These are phyloP conservation scores for Tetrahymena malaccensis DNA, from an alignment of 73 alveolate genomes.

Conservation along the genomic window DNA sequence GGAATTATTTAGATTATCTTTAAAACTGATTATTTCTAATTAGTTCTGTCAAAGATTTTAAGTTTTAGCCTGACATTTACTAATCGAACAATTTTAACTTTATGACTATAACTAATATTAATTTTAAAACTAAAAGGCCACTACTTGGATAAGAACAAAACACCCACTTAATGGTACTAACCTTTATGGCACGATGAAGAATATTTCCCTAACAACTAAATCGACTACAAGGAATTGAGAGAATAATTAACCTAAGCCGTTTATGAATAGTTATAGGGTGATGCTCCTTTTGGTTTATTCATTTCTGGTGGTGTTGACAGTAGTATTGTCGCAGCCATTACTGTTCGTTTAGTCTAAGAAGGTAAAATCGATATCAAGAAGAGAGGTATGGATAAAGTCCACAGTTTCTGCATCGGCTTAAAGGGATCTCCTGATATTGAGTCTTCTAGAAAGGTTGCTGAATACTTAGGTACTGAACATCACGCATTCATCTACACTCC, in stretches of 20 bases:
- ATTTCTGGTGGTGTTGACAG: slow-evolving; percentile 48
- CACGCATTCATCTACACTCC: slow-evolving; percentile 65
- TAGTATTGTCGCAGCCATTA: slow-evolving; percentile 45
- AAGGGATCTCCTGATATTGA: slow-evolving; percentile 72
- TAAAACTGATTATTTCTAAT: neutral
- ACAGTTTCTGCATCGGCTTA: slow-evolving; percentile 63
- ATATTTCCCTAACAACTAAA: slow-evolving; percentile 14
- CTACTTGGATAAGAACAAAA: neutral
- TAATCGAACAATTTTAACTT: no score
- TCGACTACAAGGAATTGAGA: slow-evolving; percentile 34
- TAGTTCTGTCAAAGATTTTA: neutral
- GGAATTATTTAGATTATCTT: neutral
- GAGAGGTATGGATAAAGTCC: slow-evolving; percentile 44
- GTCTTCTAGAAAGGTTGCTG: slow-evolving; percentile 53
- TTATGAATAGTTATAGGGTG: slow-evolving; percentile 42
- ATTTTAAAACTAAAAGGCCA: slow-evolving; percentile 6
- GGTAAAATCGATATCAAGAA: slow-evolving; percentile 30
- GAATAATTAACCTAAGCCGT: slow-evolving; percentile 42
- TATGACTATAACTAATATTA: neutral
- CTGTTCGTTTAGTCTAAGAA: slow-evolving; percentile 31
- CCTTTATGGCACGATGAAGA: slow-evolving; percentile 35
- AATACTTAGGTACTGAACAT: slow-evolving; percentile 66
- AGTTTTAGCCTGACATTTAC: neutral
- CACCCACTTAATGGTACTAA: slow-evolving; percentile 20
- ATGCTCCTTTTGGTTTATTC: slow-evolving; percentile 69